Percentiles rank a stretch among this genome's conserved stretches.
Evolutionary conservation across 2,329 filamentous ascomycete genomes (phyloP).

Genomic region (Mycosphaerelloides madeirae): DNA sequence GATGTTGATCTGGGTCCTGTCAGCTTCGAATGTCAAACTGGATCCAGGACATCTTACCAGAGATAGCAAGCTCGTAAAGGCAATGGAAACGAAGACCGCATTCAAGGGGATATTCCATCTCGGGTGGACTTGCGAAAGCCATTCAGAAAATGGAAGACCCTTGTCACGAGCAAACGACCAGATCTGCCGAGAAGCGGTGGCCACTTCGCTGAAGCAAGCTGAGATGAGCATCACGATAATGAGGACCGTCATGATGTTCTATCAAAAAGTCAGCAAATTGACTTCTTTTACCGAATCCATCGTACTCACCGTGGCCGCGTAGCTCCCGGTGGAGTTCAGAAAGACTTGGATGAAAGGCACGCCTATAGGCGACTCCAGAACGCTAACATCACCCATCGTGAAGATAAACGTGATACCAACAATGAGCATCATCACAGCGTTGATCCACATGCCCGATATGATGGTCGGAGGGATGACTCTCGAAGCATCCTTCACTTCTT

Average conservation of each 20-base stretch:
- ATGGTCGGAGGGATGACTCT: conserved; percentile 22
- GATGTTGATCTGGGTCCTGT: conserved; percentile 25
- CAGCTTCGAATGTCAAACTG: neutral
- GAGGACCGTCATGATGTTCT: conserved; percentile 30
- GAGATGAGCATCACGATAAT: conserved; percentile 31
- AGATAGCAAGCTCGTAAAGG: too few relatives aligned
- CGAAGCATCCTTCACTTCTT: conserved; percentile 26
- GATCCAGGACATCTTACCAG: too few relatives aligned
- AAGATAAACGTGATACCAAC: conserved; percentile 33
- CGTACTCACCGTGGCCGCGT: conserved; percentile 30
- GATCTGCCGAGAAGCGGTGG: conserved; percentile 36
- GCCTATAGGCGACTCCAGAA: conserved; percentile 19
- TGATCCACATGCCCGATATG: conserved; percentile 17
- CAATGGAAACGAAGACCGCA: too few relatives aligned
- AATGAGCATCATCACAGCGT: conserved; percentile 20
- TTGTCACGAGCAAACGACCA: conserved; percentile 39
- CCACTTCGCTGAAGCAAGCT: conserved; percentile 31
- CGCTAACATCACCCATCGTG: conserved; percentile 31
- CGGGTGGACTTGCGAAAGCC: conserved; percentile 5
- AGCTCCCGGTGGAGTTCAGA: conserved; percentile 31
- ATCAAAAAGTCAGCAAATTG: too few relatives aligned
- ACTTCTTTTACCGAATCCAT: too few relatives aligned
- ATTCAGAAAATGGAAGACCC: conserved; percentile 30
- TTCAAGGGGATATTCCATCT: conserved; percentile 19
- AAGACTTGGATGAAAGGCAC: conserved; percentile 35